phyloP scores from a whole-genome alignment of 495 filamentous ascomycete species.

The Podospora fimiseda region DNA sequence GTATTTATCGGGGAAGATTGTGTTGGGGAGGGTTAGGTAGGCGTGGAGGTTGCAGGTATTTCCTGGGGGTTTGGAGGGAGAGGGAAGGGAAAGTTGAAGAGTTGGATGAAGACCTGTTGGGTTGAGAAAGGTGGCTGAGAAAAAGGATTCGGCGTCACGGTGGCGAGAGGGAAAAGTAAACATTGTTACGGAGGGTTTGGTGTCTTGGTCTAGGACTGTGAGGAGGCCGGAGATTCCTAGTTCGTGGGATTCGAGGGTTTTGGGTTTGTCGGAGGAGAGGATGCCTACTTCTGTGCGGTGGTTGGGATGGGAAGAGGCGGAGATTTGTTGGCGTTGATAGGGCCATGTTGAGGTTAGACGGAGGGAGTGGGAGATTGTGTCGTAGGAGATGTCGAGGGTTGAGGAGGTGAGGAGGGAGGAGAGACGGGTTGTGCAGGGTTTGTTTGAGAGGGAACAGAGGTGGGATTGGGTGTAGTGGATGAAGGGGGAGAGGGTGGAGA shows the following conservation, averaged over 20 bases:
- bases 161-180: slow-evolving; percentile 92
- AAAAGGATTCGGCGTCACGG: slow-evolving; percentile 46
- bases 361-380: slow-evolving; percentile 59
- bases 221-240: slow-evolving; percentile 73
- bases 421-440: slow-evolving; percentile 31
- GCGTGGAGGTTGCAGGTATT: slow-evolving; percentile 64
- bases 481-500: slow-evolving; percentile 52
- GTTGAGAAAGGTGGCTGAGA: slow-evolving; percentile 48
- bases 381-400: slow-evolving; percentile 73
- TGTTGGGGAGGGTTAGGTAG: slow-evolving; percentile 79
- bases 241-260: slow-evolving; percentile 57
- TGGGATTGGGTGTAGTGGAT: slow-evolving; percentile 50
- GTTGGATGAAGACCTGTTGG: slow-evolving; percentile 89
- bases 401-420: slow-evolving; percentile 41
- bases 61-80: slow-evolving; percentile 30
- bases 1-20: slow-evolving; percentile 82
- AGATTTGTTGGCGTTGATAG: slow-evolving; percentile 34
- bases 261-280: slow-evolving; percentile 58
- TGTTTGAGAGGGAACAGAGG: slow-evolving; percentile 42
- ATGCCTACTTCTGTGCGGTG: slow-evolving; percentile 70
- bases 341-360: slow-evolving; percentile 59
- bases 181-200: slow-evolving; percentile 58
- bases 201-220: slow-evolving; percentile 69
- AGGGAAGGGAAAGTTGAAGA: slow-evolving; percentile 54
- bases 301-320: slow-evolving; percentile 27